Evolutionary conservation across 2,329 filamentous ascomycete species (phyloP).

Genomic region (Ceratocystis papillata): DNA sequence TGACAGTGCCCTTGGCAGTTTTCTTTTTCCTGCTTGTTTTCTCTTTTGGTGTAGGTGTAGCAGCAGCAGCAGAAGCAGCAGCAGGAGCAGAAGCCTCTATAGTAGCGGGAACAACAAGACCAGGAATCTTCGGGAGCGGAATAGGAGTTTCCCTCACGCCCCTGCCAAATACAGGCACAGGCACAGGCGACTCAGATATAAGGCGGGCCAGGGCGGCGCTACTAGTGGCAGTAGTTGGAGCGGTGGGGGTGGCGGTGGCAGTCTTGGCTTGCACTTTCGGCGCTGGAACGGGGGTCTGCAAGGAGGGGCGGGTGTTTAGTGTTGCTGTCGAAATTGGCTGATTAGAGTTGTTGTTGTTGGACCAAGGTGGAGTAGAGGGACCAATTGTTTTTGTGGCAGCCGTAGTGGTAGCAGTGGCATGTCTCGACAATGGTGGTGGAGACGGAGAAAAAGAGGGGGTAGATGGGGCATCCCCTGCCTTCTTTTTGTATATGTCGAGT

Average conservation of each 20-base stretch:
- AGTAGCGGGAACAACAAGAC: not conserved
- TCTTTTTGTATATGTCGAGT: not conserved
- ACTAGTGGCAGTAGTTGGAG: not conserved
- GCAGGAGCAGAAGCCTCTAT: not conserved
- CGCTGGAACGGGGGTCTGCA: slow-evolving; percentile 9
- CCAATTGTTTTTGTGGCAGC: not conserved
- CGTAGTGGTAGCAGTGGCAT: not conserved
- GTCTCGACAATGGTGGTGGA: not conserved
- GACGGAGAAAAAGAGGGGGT: not conserved
- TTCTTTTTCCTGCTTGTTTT: slow-evolving; percentile 11
- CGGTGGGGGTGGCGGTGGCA: not conserved
- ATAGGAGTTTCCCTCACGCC: not conserved
- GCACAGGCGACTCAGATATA: slow-evolving; percentile 1
- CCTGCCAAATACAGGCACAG: slow-evolving; percentile 3
- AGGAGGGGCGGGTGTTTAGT: slow-evolving; percentile 8
- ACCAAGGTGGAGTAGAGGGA: not conserved
- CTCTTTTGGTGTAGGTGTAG: not conserved
- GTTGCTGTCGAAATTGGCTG: slow-evolving; percentile 9
- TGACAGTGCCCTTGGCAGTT: not conserved
- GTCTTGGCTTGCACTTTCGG: not conserved
- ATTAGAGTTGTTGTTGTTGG: slow-evolving; percentile 13
- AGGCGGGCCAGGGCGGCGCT: not conserved
- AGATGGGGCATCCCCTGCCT: not conserved
- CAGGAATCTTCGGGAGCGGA: slow-evolving; percentile 9
- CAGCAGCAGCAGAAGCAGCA: not conserved